A percentile compares a stretch with the other conserved stretches of the same genome.
Evolutionary conservation across 140 eudicot genomes (phyloP).

Genomic region (Stevia rebaudiana): DNA sequence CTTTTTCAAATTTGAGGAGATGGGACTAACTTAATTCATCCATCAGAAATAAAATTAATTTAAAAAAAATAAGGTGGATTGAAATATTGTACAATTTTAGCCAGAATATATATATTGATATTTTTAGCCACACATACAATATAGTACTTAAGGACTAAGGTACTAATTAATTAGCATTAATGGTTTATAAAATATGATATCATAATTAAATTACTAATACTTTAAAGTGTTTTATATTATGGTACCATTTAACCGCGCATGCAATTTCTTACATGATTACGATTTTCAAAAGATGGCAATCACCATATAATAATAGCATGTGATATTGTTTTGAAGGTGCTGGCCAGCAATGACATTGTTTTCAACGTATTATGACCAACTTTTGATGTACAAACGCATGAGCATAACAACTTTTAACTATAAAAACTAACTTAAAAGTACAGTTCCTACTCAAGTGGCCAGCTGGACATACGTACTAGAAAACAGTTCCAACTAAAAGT

Average conservation of each 20-base stretch:
- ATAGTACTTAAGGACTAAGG: background rate
- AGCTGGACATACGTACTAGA: background rate
- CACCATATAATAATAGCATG: slow-evolving; percentile 34
- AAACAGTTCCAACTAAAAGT: slow-evolving; percentile 4
- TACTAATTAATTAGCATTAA: background rate
- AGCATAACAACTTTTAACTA: slow-evolving; percentile 19
- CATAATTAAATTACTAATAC: background rate
- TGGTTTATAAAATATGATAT: background rate
- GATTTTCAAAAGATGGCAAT: slow-evolving; percentile 29
- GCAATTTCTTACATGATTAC: slow-evolving; percentile 34
- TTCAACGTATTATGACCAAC: slow-evolving; percentile 11
- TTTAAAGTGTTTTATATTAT: slow-evolving; percentile 2
- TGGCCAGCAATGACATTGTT: slow-evolving; percentile 25
- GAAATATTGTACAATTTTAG: too few species aligned
- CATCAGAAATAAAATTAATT: too few species aligned
- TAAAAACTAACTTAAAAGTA: slow-evolving; percentile 30
- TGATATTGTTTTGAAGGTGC: slow-evolving; percentile 17
- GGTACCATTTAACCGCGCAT: slow-evolving; percentile 29
- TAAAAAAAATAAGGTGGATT: background rate
- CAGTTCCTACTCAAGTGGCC: slow-evolving; percentile 21
- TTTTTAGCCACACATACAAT: background rate
- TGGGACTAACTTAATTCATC: too few species aligned
- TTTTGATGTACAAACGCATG: slow-evolving; percentile 23
- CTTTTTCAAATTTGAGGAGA: too few species aligned
- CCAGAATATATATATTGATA: background rate